phyloP scores from a whole-genome alignment of 257 asterid species.

The Ballota nigra region DNA sequence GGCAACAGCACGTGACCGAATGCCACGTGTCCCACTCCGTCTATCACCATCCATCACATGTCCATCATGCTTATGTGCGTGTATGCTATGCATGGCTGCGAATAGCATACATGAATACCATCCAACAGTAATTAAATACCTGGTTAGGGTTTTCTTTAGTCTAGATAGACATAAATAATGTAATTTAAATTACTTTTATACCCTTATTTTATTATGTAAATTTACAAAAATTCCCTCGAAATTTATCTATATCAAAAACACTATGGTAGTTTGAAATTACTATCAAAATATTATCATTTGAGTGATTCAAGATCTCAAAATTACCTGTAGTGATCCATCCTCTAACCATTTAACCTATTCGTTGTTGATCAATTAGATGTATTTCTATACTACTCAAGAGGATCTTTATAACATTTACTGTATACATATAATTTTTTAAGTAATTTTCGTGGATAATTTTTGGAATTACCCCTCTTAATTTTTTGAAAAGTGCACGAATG shows the following conservation, averaged over 20 bases:
- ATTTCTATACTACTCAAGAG: no score
- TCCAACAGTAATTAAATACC: not conserved
- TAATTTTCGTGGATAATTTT: not conserved
- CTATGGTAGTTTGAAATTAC: no score
- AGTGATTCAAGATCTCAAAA: no score
- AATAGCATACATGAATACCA: not conserved
- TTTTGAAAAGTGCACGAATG: not conserved
- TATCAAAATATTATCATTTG: no score
- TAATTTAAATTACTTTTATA: not conserved
- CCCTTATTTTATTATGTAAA: not conserved
- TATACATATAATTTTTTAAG: no score
- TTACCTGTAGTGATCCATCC: no score
- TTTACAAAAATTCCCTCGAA: no score
- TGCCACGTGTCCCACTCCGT: constrained; percentile 33
- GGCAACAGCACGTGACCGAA: constrained; percentile 26
- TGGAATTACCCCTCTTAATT: not conserved
- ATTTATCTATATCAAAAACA: no score
- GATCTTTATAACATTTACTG: no score
- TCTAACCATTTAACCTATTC: no score
- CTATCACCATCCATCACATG: constrained; percentile 13
- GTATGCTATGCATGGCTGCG: not conserved
- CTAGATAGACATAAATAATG: not conserved
- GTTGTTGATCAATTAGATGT: no score
- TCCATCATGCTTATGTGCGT: not conserved
- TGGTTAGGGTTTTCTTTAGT: constrained; percentile 13